Evolutionary conservation across 2,329 filamentous ascomycete species (phyloP).

Genomic region (Huntiella decipiens): DNA sequence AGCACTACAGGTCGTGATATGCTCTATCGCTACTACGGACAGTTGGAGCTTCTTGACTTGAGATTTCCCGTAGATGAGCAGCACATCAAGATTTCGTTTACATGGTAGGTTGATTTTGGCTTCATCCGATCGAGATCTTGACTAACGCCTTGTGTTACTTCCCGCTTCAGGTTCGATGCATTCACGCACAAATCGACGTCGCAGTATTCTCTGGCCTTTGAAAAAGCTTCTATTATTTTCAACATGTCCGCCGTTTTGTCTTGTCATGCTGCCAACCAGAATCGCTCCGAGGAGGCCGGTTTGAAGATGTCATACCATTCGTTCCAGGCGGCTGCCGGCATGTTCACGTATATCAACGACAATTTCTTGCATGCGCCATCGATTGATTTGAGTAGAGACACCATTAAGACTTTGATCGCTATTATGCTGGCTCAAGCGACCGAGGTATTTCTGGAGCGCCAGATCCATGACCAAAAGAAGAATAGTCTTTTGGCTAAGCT

Average conservation of each 20-base stretch:
- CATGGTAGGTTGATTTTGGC: constrained; percentile 44
- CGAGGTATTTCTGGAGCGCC: constrained; percentile 94
- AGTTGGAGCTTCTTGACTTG: constrained; percentile 83
- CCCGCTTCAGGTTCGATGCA: constrained; percentile 66
- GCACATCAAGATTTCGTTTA: constrained; percentile 97
- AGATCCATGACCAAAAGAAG: constrained; percentile 84
- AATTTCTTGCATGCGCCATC: constrained; percentile 96
- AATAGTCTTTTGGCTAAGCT: constrained; percentile 79
- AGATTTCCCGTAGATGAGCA: constrained; percentile 96
- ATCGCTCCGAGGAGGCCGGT: constrained; percentile 75
- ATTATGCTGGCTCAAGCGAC: constrained; percentile 92
- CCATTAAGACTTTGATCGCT: constrained; percentile 81
- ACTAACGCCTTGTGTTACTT: neutral
- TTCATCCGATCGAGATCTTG: neutral
- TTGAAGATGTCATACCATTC: constrained; percentile 96
- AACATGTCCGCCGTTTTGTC: constrained; percentile 96
- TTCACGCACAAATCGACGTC: constrained; percentile 96
- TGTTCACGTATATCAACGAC: constrained; percentile 99
- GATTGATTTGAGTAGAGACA: constrained; percentile 86
- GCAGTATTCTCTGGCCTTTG: constrained; percentile 90
- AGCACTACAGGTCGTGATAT: constrained; percentile 85
- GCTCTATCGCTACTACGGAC: constrained; percentile 92
- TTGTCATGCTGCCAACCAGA: constrained; percentile 85
- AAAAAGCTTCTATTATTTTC: constrained; percentile 98
- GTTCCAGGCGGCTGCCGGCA: constrained; percentile 92